Evolutionary conservation across 2,329 filamentous ascomycete species (phyloP).

Genomic region (Cladosporium austrohemisphaericum): DNA sequence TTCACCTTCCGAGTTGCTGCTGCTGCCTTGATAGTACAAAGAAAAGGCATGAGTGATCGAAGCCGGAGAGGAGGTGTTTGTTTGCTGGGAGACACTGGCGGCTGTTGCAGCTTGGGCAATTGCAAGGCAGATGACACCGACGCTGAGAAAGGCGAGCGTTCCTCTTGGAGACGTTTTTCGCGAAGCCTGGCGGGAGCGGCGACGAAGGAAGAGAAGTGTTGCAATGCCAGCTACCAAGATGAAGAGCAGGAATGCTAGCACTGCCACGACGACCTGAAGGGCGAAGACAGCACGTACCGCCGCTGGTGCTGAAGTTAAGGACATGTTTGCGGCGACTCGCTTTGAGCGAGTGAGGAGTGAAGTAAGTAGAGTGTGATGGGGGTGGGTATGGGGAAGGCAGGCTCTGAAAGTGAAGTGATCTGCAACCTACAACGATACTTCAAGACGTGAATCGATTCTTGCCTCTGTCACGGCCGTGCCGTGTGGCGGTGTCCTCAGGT

Average conservation of each 20-base stretch:
- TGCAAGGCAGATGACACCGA: conserved; percentile 8
- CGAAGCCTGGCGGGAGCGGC: background rate
- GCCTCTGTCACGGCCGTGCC: background rate
- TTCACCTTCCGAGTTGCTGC: background rate
- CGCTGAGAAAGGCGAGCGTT: conserved; percentile 9
- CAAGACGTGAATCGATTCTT: too few species aligned
- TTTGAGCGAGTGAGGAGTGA: too few species aligned
- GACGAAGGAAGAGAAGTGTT: background rate
- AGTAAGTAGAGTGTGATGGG: too few species aligned
- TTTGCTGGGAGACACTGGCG: background rate
- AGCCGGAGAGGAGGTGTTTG: background rate
- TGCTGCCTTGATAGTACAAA: background rate
- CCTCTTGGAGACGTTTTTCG: conserved; percentile 2
- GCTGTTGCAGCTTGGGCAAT: conserved; percentile 8
- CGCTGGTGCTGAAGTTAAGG: background rate
- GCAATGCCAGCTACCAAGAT: background rate
- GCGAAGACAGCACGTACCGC: conserved; percentile 11
- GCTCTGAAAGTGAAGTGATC: too few species aligned
- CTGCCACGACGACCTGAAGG: conserved; percentile 11
- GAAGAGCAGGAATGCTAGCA: conserved; percentile 7
- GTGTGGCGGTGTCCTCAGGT: background rate
- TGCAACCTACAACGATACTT: too few species aligned
- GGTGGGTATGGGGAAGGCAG: too few species aligned
- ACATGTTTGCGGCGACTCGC: too few species aligned
- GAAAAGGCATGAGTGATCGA: conserved; percentile 7